Base-by-base conservation (phyloP, 1,139 yeast species). In the Tardiomyces depauwii region DNA sequence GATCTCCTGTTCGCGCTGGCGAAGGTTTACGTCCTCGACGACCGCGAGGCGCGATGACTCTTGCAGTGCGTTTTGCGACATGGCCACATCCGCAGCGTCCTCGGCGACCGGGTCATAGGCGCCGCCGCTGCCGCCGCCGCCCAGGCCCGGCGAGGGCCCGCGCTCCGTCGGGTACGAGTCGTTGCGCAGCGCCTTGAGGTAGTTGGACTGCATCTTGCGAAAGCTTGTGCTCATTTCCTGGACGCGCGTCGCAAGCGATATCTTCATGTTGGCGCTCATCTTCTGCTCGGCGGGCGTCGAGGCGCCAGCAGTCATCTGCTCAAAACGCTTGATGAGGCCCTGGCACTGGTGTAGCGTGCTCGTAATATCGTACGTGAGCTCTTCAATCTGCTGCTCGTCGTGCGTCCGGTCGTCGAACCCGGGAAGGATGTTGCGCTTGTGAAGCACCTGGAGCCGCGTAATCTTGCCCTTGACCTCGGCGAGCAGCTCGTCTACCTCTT, bases 1-100 rank as follows among this genome's bases (percentile, higher is more conserved):
- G 44, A 93, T 91, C 59, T 91, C 98, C 46, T 78, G 76, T 60
- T 91, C 98, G 48, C 98, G 72, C 54, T 83, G 88, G 47, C 79
- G 74, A 40, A 85, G 66, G 48, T 70, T 60, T 14, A 50, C 56
- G 46, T 64, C 69, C 23, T 44, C 45, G 44, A 51, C 56, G 30
- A 42, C 51, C 40, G 51, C 39, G 39, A 40, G 48, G 18, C 48
- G 48, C 18, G 53, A 51, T 21, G 51, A 66, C 47, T 63, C 65
- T 49, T 72, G 76, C 32, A 72, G 67, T 44, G 80, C 80, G 41
- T 52, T 53, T 42, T 70, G 66, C 46, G 73, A 62, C 32, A 63
- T 50, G 14, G 61, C 55, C 11, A 67, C 68, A 41, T 71, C 74
- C 39, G 63, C 61, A 25, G 68, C 67, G 27, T 67, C 64, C 42